Conservation (phyloP, 208 protist genomes). For the Crithidia bombi region DNA sequence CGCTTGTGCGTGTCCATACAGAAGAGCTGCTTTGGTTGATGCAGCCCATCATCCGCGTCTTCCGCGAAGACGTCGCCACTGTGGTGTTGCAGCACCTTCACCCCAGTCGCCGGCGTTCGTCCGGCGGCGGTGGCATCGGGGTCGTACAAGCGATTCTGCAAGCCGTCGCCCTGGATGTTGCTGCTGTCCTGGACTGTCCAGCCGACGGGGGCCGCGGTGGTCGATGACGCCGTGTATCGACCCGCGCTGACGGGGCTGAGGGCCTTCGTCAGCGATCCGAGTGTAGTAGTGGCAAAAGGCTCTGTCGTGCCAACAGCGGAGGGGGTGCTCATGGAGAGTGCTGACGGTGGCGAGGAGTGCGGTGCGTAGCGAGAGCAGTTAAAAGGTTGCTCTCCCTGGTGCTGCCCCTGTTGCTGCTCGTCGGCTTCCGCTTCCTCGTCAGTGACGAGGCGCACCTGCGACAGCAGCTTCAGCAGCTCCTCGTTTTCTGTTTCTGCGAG, state of each 20-base stretch:
- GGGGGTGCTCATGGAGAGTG: background rate
- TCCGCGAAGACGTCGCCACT: background rate
- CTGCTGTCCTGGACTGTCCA: conserved; percentile 31
- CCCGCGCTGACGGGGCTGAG: conserved; percentile 9
- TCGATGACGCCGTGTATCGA: conserved; percentile 35
- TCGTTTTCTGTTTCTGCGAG: conserved; percentile 33
- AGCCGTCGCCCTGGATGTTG: background rate
- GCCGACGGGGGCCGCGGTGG: conserved; percentile 14
- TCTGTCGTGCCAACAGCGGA: background rate
- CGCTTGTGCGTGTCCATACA: conserved; percentile 16
- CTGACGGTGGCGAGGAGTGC: background rate
- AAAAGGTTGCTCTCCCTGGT: conserved; percentile 4
- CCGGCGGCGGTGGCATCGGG: background rate
- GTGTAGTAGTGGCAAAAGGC: background rate
- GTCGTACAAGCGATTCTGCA: background rate
- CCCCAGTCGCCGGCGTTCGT: conserved; percentile 23
- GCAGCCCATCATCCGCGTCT: background rate
- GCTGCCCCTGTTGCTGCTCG: conserved; percentile 4
- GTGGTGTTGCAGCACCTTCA: conserved; percentile 15
- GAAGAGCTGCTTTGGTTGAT: conserved; percentile 25
- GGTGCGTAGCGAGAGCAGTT: background rate
- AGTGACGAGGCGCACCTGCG: conserved; percentile 28
- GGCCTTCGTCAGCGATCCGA: background rate
- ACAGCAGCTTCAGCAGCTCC: conserved; percentile 39
- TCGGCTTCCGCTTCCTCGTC: conserved; percentile 24